Base-by-base conservation (phyloP, 108 stramenopile species). In the Ochromonas danica region DNA sequence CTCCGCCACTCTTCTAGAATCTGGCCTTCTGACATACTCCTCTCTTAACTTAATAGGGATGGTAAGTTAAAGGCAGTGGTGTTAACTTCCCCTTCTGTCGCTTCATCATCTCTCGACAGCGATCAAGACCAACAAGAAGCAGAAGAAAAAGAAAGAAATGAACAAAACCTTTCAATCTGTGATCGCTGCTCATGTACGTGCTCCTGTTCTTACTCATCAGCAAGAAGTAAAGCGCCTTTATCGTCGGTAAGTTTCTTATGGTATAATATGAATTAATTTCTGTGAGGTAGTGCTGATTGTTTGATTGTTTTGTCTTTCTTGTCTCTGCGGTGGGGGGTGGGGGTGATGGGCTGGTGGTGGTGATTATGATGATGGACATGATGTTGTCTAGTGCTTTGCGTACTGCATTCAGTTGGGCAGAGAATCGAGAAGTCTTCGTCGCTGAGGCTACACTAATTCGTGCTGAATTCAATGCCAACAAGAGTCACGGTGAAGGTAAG, bases 361-460 rank as follows among this genome's bases (percentile, higher is more conserved):
- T n/a, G n/a, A n/a, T n/a, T n/a, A n/a, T n/a, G n/a, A n/a, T n/a
- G n/a, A n/a, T n/a, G n/a, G n/a, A n/a, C n/a, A n/a, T n/a, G n/a
- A n/a, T n/a, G n/a, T n/a, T n/a, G n/a, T n/a, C n/a, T 22, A 57
- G 67, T 22, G 67, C 67, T 70, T 40, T 70, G 40, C 14, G 67
- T 31, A 40, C 14, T 38, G 22, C 17, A 31, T 10, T 70, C 40
- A 75, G 51, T 17, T 98, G 97, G 97, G 88, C 87, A 39, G 89
- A 94, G 61, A 92, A 94, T 84, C 88, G 95, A 17, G 91, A 94
- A 25, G 89, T 94, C 78, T 96, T 94, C 86, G 81, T 87, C 51
- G 92, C 91, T 3, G 91, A 92, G 81, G 94, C 95, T 1, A 70
- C 43, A 0, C 39, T 85, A 42, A 78, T 96, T 62, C 83, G 95